Evolutionary conservation across 169 alveolate genomes (phyloP).

Genomic region (Cryptosporidium meleagridis): DNA sequence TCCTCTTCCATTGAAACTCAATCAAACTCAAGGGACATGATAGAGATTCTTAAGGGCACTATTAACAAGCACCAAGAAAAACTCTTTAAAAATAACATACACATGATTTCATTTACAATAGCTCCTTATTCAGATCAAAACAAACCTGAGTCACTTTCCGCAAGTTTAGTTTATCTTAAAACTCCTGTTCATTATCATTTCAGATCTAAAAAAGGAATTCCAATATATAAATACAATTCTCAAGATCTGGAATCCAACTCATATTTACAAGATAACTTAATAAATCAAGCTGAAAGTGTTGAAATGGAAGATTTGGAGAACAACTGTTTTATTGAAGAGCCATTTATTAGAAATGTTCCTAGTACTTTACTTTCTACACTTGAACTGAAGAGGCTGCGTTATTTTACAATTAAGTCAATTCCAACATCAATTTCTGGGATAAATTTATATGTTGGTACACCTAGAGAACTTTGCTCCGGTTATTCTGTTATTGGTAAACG

Average conservation of each 20-base stretch:
- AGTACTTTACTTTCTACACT: constrained; percentile 41
- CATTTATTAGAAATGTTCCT: constrained; percentile 49
- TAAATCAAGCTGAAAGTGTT: neutral
- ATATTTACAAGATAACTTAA: neutral
- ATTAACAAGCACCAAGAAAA: constrained; percentile 14
- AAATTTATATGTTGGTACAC: constrained; percentile 48
- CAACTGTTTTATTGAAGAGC: constrained; percentile 21
- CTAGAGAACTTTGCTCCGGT: constrained; percentile 14
- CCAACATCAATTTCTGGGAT: constrained; percentile 55
- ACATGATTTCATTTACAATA: constrained; percentile 43
- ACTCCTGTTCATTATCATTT: constrained; percentile 55
- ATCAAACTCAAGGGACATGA: neutral
- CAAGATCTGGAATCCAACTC: neutral
- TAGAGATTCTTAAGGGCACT: neutral
- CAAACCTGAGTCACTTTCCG: constrained; percentile 42
- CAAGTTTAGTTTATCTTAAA: constrained; percentile 48
- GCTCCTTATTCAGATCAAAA: constrained; percentile 28
- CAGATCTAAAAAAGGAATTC: constrained; percentile 31
- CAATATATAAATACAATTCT: neutral
- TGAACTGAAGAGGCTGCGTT: constrained; percentile 54
- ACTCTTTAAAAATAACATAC: constrained; percentile 33
- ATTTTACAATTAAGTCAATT: constrained; percentile 30
- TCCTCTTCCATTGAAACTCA: neutral
- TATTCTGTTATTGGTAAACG: neutral
- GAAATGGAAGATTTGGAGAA: neutral